These are phyloP conservation scores for Diaporthe sp. DNA, from an alignment of 2,329 filamentous ascomycete species.

Conservation along the genomic window DNA sequence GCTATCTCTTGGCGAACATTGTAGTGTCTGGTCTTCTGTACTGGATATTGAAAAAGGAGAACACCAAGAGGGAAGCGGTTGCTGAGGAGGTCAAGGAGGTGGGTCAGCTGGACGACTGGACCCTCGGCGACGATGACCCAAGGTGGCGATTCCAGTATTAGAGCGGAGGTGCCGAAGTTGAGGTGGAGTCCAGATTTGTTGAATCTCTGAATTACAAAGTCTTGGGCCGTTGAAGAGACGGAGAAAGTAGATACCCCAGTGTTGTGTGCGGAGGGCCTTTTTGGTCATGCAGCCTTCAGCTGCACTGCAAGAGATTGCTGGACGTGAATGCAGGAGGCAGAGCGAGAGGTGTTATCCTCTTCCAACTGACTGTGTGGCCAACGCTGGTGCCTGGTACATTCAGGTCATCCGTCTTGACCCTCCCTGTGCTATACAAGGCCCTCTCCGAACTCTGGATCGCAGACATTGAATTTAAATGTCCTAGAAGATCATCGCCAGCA, in stretches of 20 bases:
- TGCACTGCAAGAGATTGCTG: neutral
- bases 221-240: neutral
- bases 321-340: neutral
- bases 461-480: neutral
- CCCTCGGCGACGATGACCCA: conserved; percentile 69
- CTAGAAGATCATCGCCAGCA: neutral
- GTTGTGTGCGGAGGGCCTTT: neutral
- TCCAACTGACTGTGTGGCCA: neutral
- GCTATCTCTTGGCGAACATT: conserved; percentile 70
- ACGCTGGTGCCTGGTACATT: neutral
- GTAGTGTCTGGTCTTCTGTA: conserved; percentile 64
- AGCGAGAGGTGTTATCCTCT: neutral
- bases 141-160: conserved; percentile 74
- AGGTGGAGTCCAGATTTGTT: neutral
- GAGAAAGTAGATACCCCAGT: neutral
- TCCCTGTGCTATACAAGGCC: neutral
- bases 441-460: conserved; percentile 2
- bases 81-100: conserved; percentile 58
- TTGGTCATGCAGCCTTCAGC: neutral
- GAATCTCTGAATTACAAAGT: neutral
- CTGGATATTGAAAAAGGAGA: conserved; percentile 66
- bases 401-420: neutral
- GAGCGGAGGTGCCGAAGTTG: conserved; percentile 24
- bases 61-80: conserved; percentile 59
- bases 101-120: conserved; percentile 63